phyloP scores from a whole-genome alignment of 805 yeast species.

The Pichia occidentalis region DNA sequence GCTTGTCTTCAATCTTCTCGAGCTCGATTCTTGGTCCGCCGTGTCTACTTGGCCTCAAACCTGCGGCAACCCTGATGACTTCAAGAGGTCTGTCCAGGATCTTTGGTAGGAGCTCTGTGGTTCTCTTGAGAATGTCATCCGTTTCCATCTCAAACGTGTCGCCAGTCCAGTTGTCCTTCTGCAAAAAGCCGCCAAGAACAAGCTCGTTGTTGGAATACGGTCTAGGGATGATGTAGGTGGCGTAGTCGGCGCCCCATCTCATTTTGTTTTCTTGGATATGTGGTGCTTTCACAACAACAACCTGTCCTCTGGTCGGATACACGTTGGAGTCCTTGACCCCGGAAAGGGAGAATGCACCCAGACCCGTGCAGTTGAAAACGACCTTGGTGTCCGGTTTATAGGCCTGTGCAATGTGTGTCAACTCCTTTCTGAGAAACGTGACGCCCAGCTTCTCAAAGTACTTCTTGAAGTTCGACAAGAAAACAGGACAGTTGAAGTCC shows the following conservation, averaged over 20 bases:
- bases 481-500: slow-evolving; percentile 68
- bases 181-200: slow-evolving; percentile 70
- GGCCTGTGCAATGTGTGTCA: slow-evolving; percentile 55
- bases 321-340: slow-evolving; percentile 59
- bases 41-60: slow-evolving; percentile 67
- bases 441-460: slow-evolving; percentile 46
- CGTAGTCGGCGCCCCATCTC: slow-evolving; percentile 54
- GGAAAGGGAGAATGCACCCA: slow-evolving; percentile 56
- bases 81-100: slow-evolving; percentile 40
- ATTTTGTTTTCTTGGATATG: slow-evolving; percentile 52
- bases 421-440: slow-evolving; percentile 37
- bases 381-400: slow-evolving; percentile 32
- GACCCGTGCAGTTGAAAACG: slow-evolving; percentile 74
- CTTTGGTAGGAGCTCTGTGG: slow-evolving; percentile 45
- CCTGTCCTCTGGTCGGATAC: slow-evolving; percentile 78
- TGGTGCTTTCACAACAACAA: slow-evolving; percentile 65
- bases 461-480: slow-evolving; percentile 40
- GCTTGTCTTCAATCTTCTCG: slow-evolving; percentile 38
- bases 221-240: slow-evolving; percentile 69
- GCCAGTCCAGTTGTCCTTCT: slow-evolving; percentile 54
- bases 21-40: slow-evolving; percentile 71
- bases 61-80: slow-evolving; percentile 61
- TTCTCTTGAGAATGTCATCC: slow-evolving; percentile 53
- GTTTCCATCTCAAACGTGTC: slow-evolving; percentile 54
- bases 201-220: slow-evolving; percentile 61